Evolutionary conservation across 257 asterid genomes (phyloP).

Genomic region (Solanum sejunctum): DNA sequence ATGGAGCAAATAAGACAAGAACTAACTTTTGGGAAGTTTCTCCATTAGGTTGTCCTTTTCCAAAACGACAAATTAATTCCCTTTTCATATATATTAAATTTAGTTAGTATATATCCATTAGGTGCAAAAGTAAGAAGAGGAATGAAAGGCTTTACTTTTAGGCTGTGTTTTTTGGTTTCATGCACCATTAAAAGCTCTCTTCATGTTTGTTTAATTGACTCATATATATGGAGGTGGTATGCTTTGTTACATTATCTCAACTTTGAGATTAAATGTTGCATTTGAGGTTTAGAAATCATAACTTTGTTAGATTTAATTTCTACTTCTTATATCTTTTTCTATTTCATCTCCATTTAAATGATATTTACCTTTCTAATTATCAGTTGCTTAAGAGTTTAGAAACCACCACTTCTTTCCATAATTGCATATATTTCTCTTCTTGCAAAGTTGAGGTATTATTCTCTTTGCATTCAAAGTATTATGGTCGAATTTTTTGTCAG

Average conservation of each 20-base stretch:
- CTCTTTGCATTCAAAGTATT: background rate
- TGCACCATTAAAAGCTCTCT: background rate
- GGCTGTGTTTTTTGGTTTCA: background rate
- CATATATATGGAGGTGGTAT: background rate
- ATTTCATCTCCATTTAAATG: background rate
- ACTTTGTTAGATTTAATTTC: background rate
- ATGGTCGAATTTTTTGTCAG: background rate
- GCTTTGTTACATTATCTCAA: background rate
- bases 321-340: background rate
- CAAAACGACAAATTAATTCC: background rate
- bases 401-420: background rate
- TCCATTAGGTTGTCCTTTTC: background rate
- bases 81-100: background rate
- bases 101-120: background rate
- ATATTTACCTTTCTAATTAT: background rate
- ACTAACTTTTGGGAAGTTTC: background rate
- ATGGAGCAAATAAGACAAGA: background rate
- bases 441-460: background rate
- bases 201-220: background rate
- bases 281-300: background rate
- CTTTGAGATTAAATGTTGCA: background rate
- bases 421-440: background rate
- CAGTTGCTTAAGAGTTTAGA: background rate
- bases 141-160: background rate
- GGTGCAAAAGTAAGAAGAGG: background rate